Base-by-base conservation (phyloP, 257 asterid species). In the Osmanthus fragrans region DNA sequence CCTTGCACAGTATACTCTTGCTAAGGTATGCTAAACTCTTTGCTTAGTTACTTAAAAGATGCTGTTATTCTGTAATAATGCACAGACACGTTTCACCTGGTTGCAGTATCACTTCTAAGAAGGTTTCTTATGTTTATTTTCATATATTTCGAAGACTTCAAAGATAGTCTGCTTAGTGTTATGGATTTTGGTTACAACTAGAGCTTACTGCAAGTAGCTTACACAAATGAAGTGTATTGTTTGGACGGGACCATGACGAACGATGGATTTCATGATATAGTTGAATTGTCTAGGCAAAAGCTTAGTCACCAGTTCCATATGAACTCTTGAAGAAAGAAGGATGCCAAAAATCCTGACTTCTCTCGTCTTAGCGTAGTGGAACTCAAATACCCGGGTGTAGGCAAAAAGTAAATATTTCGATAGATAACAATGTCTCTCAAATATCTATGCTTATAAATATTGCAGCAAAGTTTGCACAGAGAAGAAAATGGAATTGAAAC, bases 1-100 rank as follows among this genome's bases (percentile, higher is more conserved):
- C 74, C 90, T 95, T 77, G 91, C 84, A 82, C 94, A 89, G 82
- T 95, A 95, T 84, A 93, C 99, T 82, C 87, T 89, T 80, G 96
- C 93, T 23, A 95, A 95, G 99, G 99, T 95, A 88, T 71, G 79
- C 40, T 64, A 76, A 42, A 72, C 67, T 49, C 65, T 71, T 25
- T 76, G 84, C 71, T 63, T 72, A 76, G 49, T 77, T 82, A 67
- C 76, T 65, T 36, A 27, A 2, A 42, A 63, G 40, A 76, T 79
- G 16, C 32, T 58, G 66, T 58, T 58, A 30, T 21, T 47, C 34
- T 23, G 69, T 2, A 27, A 27, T 63, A 63, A 9, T 63, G 34
- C n/a, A 27, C 4, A 4, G 7, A 32, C 29, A 58, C 29, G 1
- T 58, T 23, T 23, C 13, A 58, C 66, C 66, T 58, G 3, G 66